Percentiles rank a stretch among this genome's conserved stretches.
Evolutionary conservation across 176 grass and related monocot genomes (phyloP).

Genomic region (Oryza coarctata): DNA sequence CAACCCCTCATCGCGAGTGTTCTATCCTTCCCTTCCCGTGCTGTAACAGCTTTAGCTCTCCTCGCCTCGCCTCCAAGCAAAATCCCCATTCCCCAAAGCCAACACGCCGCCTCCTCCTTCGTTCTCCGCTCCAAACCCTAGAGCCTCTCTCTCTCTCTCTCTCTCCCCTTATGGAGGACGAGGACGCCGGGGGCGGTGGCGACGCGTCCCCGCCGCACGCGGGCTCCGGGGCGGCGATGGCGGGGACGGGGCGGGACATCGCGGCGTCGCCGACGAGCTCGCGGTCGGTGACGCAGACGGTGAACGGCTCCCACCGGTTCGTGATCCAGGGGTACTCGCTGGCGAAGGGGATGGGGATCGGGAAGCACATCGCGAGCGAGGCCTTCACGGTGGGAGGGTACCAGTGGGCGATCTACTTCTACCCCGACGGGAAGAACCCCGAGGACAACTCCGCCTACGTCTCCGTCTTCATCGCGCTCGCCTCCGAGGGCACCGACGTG

Average conservation of each 20-base stretch:
- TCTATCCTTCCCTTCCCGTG: neutral
- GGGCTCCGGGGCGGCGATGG: constrained; percentile 25
- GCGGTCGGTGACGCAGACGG: constrained; percentile 83
- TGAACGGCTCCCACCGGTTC: constrained; percentile 89
- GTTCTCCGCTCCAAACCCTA: constrained; percentile 40
- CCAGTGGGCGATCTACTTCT: constrained; percentile 98
- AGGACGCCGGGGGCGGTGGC: constrained; percentile 38
- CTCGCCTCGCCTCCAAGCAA: neutral
- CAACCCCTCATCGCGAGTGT: too few species aligned
- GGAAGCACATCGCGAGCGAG: constrained; percentile 94
- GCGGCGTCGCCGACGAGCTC: constrained; percentile 85
- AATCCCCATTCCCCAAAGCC: constrained; percentile 33
- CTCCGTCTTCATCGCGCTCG: constrained; percentile 89
- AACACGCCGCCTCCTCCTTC: neutral
- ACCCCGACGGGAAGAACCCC: constrained; percentile 91
- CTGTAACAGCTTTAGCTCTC: neutral
- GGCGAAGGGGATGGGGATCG: constrained; percentile 92
- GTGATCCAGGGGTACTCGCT: constrained; percentile 94
- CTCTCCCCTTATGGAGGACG: constrained; percentile 34
- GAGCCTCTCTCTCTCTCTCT: neutral
- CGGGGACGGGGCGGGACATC: constrained; percentile 30
- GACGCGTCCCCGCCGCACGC: constrained; percentile 52
- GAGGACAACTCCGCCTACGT: constrained; percentile 92
- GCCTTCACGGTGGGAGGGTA: constrained; percentile 82
- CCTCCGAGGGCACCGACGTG: constrained; percentile 85